Conservation (phyloP, 257 asterid species). For the Eucommia ulmoides region DNA sequence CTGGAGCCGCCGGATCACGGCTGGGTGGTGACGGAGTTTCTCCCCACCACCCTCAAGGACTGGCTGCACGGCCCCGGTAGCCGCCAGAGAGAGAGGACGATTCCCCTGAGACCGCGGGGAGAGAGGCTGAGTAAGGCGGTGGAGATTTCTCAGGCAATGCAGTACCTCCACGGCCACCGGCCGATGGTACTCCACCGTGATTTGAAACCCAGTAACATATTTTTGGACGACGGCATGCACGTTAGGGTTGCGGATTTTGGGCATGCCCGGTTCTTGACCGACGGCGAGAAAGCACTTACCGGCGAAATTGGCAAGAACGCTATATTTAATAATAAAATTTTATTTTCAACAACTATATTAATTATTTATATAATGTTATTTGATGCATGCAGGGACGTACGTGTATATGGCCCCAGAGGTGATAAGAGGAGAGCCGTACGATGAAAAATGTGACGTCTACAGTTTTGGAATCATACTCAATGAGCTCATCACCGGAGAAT, state of each 20-base stretch:
- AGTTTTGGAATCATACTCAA: slow-evolving; percentile 57
- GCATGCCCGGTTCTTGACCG: slow-evolving; percentile 57
- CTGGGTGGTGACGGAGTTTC: slow-evolving; percentile 61
- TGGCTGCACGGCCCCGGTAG: slow-evolving; percentile 73
- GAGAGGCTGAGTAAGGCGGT: slow-evolving; percentile 44
- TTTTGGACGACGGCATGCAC: slow-evolving; percentile 50
- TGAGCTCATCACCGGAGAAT: slow-evolving; percentile 51
- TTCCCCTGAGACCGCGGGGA: slow-evolving; percentile 36
- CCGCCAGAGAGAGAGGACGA: slow-evolving; percentile 30
- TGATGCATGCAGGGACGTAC: slow-evolving; percentile 59
- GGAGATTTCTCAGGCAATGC: slow-evolving; percentile 78
- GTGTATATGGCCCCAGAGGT: slow-evolving; percentile 89
- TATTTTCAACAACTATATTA: too few species aligned
- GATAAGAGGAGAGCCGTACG: slow-evolving; percentile 45
- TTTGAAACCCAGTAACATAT: slow-evolving; percentile 62
- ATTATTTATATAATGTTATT: too few species aligned
- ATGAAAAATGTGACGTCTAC: slow-evolving; percentile 66
- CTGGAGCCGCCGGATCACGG: slow-evolving; percentile 49
- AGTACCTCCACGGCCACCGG: slow-evolving; percentile 50
- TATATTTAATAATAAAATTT: too few species aligned
- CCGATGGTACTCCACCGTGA: slow-evolving; percentile 69
- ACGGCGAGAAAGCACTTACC: slow-evolving; percentile 62
- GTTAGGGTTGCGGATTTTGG: slow-evolving; percentile 76
- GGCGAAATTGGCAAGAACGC: slow-evolving; percentile 56
- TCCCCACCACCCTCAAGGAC: slow-evolving; percentile 32